These are phyloP conservation scores for Penicillium sp. DNA, from an alignment of 2,329 filamentous ascomycete species.

Conservation along the genomic window DNA sequence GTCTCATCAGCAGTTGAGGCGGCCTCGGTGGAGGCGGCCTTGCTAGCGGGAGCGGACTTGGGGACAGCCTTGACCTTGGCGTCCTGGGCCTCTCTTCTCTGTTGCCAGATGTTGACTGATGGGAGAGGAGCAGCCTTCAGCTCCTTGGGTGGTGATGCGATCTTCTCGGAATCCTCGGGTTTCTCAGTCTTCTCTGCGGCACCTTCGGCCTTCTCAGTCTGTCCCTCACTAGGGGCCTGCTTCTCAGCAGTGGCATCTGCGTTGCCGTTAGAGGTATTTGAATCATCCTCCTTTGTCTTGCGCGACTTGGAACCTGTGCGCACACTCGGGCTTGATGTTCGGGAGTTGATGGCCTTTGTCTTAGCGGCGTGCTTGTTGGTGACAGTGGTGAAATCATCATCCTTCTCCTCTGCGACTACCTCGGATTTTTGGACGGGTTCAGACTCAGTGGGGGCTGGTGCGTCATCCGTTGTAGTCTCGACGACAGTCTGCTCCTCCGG, in stretches of 20 bases:
- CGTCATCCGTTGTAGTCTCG: slow-evolving; percentile 32
- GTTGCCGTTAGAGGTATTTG: slow-evolving; percentile 61
- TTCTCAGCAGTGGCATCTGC: slow-evolving; percentile 64
- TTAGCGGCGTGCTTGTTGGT: slow-evolving; percentile 27
- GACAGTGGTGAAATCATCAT: slow-evolving; percentile 37
- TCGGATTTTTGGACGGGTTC: slow-evolving; percentile 46
- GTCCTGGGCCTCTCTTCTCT: slow-evolving; percentile 68
- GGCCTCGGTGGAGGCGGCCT: slow-evolving; percentile 28
- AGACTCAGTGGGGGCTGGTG: slow-evolving; percentile 43
- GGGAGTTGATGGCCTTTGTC: slow-evolving; percentile 39
- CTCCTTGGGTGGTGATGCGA: slow-evolving; percentile 59
- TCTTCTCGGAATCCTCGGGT: slow-evolving; percentile 52
- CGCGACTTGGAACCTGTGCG: slow-evolving; percentile 51
- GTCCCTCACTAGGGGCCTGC: slow-evolving; percentile 12
- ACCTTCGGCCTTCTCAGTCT: slow-evolving; percentile 50
- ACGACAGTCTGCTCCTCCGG: slow-evolving; percentile 31
- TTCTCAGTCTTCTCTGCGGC: slow-evolving; percentile 55
- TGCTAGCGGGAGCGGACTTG: slow-evolving; percentile 26
- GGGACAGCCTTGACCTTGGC: slow-evolving; percentile 48
- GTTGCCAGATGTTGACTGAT: slow-evolving; percentile 82
- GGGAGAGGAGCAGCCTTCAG: slow-evolving; percentile 81
- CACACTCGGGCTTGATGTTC: slow-evolving; percentile 55
- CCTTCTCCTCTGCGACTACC: slow-evolving; percentile 34
- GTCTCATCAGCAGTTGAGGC: slow-evolving; percentile 34
- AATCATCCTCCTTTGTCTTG: slow-evolving; percentile 62